Evolutionary conservation across 2,329 filamentous ascomycete species (phyloP), one percentile per base, ranked within the genome.

Genomic region (Epichloe gansuensis): DNA sequence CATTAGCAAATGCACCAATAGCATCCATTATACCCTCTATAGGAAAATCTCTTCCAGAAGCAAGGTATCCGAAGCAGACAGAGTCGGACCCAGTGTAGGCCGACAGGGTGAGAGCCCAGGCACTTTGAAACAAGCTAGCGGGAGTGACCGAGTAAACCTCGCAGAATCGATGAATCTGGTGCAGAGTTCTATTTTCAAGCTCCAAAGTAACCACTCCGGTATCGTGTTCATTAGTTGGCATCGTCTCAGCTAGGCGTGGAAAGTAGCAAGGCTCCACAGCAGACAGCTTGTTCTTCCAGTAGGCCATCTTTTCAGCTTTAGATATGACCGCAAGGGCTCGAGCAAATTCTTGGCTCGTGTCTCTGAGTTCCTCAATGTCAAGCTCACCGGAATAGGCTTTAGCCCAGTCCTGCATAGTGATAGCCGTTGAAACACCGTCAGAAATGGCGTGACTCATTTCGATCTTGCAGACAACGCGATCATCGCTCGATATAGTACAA

Each of bases 91-190:
- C 55, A 21, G 56, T 52, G 31, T 56, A 56, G 12, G 54, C 49
- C 17, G 56, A 52, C 7, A 58, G 41, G 13, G 47, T 51, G 23
- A 58, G 52, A 23, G 56, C 56, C 56, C 56, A 58, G 9, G 54
- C 56, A 1, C 45, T 44, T 25, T 54, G 51, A 3, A 57, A 43
- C 11, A 47, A 46, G 37, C 54, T 53, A 12, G 53, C 48, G 4
- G 52, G 45, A 13, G 55, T 56, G 23, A 56, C 31, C 1, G 48
- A 51, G 35, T 43, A 17, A 11, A 42, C 23, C 17, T 48, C 44
- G 15, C 52, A 52, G 39, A 52, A 52, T 46, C 17, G 31, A 15
- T 48, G 46, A n/a, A 52, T 44, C 21, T 34, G 17, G 13, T 9
- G 31, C 12, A 46, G 35, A n/a, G 25, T 15, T 7, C 34, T 35